Percentiles rank a stretch among this genome's conserved stretches.
Evolutionary conservation across 1,284 basidiomycete genomes (phyloP).

Genomic region (Grifola frondosa): DNA sequence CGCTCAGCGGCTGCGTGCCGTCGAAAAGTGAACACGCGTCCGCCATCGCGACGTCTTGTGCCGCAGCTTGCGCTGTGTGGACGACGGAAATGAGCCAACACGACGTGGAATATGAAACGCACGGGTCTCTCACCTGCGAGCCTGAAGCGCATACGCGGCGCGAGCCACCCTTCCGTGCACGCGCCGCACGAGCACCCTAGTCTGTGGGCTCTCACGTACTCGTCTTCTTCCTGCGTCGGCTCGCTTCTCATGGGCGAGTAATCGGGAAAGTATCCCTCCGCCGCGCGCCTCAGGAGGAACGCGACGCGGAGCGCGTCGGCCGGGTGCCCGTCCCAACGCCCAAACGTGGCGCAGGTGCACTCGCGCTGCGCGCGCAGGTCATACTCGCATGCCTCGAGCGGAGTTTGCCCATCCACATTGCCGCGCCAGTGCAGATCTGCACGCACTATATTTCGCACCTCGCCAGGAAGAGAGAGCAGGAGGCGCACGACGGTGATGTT

Average conservation of each 20-base stretch:
- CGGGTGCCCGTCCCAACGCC: constrained; percentile 2
- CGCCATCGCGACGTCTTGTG: constrained; percentile 3
- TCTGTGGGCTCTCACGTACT: constrained; percentile 8
- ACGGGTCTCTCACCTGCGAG: constrained; percentile 1
- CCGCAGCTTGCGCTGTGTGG: neutral
- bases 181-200: constrained; percentile 22
- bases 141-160: constrained; percentile 18
- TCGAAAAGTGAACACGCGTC: too few relatives aligned
- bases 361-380: constrained; percentile 4
- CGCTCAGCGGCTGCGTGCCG: too few relatives aligned
- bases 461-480: constrained; percentile 8
- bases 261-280: constrained; percentile 4
- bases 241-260: too few relatives aligned
- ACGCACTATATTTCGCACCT: neutral
- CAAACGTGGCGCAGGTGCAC: constrained; percentile 1
- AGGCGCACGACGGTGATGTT: constrained; percentile 3
- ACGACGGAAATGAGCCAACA: too few relatives aligned
- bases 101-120: too few relatives aligned
- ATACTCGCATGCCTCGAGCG: constrained; percentile 15
- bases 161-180: constrained; percentile 22
- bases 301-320: constrained; percentile 3
- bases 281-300: constrained; percentile 10
- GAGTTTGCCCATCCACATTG: constrained; percentile 10
- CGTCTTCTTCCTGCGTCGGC: constrained; percentile 5
- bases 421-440: constrained; percentile 6